These are phyloP conservation scores for Fusarium falciforme DNA, from an alignment of 2,329 filamentous ascomycete genomes.

Conservation along the genomic window DNA sequence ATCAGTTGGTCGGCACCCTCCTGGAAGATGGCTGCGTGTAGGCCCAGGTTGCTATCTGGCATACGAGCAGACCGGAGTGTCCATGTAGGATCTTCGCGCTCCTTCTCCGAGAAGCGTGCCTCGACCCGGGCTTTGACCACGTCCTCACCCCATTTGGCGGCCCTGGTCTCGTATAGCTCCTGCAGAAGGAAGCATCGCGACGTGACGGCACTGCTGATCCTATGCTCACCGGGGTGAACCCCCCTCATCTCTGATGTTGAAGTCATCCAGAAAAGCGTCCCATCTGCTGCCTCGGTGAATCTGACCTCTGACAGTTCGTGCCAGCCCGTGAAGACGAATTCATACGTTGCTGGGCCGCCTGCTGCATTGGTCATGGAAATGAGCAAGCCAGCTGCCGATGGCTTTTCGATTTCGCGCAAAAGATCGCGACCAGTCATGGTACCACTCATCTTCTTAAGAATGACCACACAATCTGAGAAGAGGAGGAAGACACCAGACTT, in stretches of 20 bases:
- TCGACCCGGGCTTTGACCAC: constrained; percentile 88
- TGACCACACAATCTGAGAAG: constrained; percentile 83
- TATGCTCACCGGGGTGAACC: constrained; percentile 57
- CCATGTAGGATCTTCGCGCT: constrained; percentile 85
- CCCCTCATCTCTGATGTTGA: constrained; percentile 71
- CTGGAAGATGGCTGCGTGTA: constrained; percentile 78
- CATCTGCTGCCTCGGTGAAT: constrained; percentile 77
- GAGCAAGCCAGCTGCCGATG: constrained; percentile 72
- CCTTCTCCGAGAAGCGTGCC: constrained; percentile 82
- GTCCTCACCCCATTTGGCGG: constrained; percentile 83
- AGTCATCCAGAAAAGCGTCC: constrained; percentile 74
- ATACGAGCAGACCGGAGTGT: constrained; percentile 77
- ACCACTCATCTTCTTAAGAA: constrained; percentile 77
- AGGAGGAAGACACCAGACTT: constrained; percentile 80
- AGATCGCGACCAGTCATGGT: constrained; percentile 79
- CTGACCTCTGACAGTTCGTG: constrained; percentile 76
- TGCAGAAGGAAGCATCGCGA: constrained; percentile 78
- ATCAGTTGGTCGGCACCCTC: constrained; percentile 72
- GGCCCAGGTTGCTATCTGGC: constrained; percentile 67
- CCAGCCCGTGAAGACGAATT: constrained; percentile 81
- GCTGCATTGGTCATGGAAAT: constrained; percentile 73
- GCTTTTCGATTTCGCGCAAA: constrained; percentile 86
- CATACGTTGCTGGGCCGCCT: constrained; percentile 71
- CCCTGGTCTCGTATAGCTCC: constrained; percentile 82
- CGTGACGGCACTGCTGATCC: constrained; percentile 61